phyloP scores from a whole-genome alignment of 495 filamentous ascomycete genomes.

The Diplogelasinospora grovesii region DNA sequence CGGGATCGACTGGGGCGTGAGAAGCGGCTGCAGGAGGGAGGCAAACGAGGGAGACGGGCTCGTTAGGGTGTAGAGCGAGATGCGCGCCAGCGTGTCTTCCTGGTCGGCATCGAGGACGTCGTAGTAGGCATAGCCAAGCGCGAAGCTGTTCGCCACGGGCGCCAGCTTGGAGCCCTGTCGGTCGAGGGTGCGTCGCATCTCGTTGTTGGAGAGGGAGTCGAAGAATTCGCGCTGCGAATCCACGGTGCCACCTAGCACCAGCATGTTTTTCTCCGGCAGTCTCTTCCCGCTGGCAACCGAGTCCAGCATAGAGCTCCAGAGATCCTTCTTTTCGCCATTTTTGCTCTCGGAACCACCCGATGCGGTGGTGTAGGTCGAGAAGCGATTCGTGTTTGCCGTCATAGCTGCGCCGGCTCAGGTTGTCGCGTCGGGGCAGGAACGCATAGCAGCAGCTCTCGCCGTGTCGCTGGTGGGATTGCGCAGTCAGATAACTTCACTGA shows the following conservation, averaged over 20 bases:
- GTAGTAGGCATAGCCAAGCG: slow-evolving; percentile 90
- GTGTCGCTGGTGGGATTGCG: too few relatives aligned
- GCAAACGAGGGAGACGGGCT: slow-evolving; percentile 77
- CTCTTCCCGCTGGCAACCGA: slow-evolving; percentile 83
- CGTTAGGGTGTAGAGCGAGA: slow-evolving; percentile 83
- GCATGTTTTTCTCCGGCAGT: slow-evolving; percentile 83
- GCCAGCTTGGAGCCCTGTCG: slow-evolving; percentile 58
- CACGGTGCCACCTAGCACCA: slow-evolving; percentile 83
- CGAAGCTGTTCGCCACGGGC: slow-evolving; percentile 87
- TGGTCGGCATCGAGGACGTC: slow-evolving; percentile 93
- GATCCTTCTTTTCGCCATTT: slow-evolving; percentile 74
- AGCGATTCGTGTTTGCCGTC: slow-evolving; percentile 41
- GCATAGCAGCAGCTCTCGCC: too few relatives aligned
- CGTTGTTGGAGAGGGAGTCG: slow-evolving; percentile 65
- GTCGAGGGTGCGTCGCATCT: slow-evolving; percentile 49
- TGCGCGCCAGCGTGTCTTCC: slow-evolving; percentile 88
- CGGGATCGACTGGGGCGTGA: slow-evolving; percentile 79
- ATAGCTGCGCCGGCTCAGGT: neutral
- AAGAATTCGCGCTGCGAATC: slow-evolving; percentile 88
- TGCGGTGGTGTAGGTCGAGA: slow-evolving; percentile 45
- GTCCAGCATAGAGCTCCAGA: slow-evolving; percentile 93
- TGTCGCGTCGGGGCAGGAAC: slow-evolving; percentile 13
- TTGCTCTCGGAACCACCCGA: slow-evolving; percentile 39
- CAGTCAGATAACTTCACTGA: too few relatives aligned
- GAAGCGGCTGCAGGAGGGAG: slow-evolving; percentile 73